Base-by-base conservation (phyloP, 2,329 filamentous ascomycete genomes). In the Colletotrichum viniferum region DNA sequence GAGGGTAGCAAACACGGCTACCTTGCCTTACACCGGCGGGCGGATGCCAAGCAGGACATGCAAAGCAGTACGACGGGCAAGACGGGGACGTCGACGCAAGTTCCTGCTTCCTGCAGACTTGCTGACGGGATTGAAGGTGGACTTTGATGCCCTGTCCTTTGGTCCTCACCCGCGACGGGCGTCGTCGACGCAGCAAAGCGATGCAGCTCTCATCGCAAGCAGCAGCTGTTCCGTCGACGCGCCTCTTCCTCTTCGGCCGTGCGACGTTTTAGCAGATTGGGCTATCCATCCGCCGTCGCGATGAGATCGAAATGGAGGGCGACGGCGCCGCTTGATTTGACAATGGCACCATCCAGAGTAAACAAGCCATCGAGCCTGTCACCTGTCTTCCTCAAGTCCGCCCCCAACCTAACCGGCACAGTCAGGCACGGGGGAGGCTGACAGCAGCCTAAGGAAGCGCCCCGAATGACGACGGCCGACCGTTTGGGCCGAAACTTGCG, bases 301-400 rank as follows among this genome's bases (percentile, higher is more conserved):
- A 77, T 77, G 78, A 77, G 78, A 82, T 71, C 73, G 76, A 69
- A 77, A 79, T 77, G 81, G 81, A 81, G 80, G 80, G 79, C 71
- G 74, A 80, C 72, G 43, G 58, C 65, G 56, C 30, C 55, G 76
- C 58, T 77, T 81, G 78, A 84, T 84, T 84, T 79, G 83, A 78
- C 82, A 83, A 84, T 84, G 79, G 79, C 78, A 71, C n/a, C 74
- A 8, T 62, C 66, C 38, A 30, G 30, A 69, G 65, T 76, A 74
- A 74, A 76, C 71, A 75, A 75, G 71, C 52, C 71, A 52, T 21
- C 28, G 48, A 43, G 56, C 74, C 64, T 76, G 71, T 76, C 69
- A 68, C 38, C 52, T 69, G 73, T 76, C 64, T 62, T 55, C 36
- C 62, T 72, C 36, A 24, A 62, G 69, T 48, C 48, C 28, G 64